Base-by-base conservation (phyloP, 139 green algal species). In the Gonium pectorale region DNA sequence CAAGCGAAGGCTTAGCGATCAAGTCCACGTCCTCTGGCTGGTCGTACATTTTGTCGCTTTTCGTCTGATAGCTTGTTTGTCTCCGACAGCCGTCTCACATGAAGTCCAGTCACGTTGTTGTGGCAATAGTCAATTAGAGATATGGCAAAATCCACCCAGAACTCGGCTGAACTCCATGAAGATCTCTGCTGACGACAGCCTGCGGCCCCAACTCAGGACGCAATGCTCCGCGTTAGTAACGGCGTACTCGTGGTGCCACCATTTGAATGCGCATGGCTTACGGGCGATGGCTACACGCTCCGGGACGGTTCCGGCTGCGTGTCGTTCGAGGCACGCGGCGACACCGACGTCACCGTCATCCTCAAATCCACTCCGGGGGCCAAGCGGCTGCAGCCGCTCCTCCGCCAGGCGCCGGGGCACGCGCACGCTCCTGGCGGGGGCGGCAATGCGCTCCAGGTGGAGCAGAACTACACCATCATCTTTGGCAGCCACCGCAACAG, bases 391-490 rank as follows among this genome's bases (percentile, higher is more conserved):
- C 95, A 98, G 87, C 90, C 95, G 43, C 46, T 85, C 40, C 83
- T 85, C 59, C 83, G 75, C 5, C 83, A 85, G 35, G 66, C 31
- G 51, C 7, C 49, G 21, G 46, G 81, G 13, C 40, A 37, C 29
- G 62, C 26, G 43, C 33, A 17, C 46, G 60, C 1, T 31, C 29
- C n/a, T 8, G 69, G 33, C 1, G 68, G 35, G 13, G 77, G 59
- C 21, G 75, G 77, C 31, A 83, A 83, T 59, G 77, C 62, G 31
- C 77, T 83, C 9, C 64, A 79, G 13, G 86, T 92, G 2, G 91
- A 97, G 59, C 44, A 83, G 44, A 94, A 95, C 81, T 98, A 98
- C 86, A 97, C 94, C 2, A 80, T 98, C 54, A 98, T 98, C 7
- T 82, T 98, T 27, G 95, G 95, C 56, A 95, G 89, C 85, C 95